Percentiles rank a stretch among this genome's conserved stretches.
These are phyloP conservation scores for Dendrobium catenatum DNA, from an alignment of 106 monocot species.

Conservation along the genomic window DNA sequence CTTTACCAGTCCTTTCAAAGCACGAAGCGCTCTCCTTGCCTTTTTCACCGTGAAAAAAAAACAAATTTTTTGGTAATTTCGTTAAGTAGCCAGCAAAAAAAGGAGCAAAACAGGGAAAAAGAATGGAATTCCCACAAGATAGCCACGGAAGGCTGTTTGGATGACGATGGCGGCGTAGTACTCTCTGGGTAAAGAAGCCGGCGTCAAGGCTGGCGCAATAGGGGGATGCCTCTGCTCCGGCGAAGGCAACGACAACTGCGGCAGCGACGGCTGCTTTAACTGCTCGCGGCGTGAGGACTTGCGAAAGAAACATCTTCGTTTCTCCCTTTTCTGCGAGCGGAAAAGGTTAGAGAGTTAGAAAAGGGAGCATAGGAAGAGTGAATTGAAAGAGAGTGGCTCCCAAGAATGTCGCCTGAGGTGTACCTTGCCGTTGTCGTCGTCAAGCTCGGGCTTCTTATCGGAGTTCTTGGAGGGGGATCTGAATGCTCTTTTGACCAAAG, in stretches of 20 bases:
- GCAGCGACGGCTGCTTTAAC: background rate
- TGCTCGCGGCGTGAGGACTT: conserved; percentile 20
- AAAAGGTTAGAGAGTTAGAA: background rate
- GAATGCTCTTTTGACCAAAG: conserved; percentile 82
- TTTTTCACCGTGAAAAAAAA: conserved; percentile 5
- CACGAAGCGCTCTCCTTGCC: conserved; percentile 82
- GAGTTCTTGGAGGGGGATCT: conserved; percentile 7
- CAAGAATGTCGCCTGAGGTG: background rate
- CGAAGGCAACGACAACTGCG: background rate
- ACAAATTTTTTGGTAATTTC: background rate
- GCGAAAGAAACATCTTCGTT: conserved; percentile 72
- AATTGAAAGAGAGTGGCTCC: background rate
- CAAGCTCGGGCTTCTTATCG: conserved; percentile 11
- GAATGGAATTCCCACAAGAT: conserved; percentile 35
- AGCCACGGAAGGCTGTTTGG: conserved; percentile 84
- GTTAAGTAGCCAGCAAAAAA: background rate
- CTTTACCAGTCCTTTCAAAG: conserved; percentile 82
- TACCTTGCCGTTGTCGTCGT: background rate
- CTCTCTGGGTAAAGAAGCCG: conserved; percentile 32
- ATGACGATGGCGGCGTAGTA: conserved; percentile 60
- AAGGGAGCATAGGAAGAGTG: background rate
- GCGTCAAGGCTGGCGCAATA: conserved; percentile 43
- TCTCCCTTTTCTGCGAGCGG: conserved; percentile 51
- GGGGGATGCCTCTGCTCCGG: background rate
- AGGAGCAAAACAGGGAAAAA: background rate